Percentiles rank a stretch among this genome's conserved stretches.
Evolutionary conservation across 805 yeast genomes (phyloP).

Genomic region (Saturnispora sanitii): DNA sequence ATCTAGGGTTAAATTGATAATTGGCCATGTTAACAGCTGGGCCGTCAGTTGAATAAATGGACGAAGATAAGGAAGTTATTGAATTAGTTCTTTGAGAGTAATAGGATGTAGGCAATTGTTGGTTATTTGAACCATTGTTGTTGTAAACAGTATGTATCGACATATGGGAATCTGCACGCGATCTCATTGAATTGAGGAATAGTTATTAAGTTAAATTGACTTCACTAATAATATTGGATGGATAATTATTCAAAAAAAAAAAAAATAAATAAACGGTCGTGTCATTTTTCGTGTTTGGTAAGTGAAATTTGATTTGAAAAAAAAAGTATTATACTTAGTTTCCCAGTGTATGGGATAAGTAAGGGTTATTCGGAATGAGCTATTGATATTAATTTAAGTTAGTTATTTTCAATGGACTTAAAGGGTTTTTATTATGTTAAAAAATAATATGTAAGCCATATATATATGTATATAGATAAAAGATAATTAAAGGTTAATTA

Average conservation of each 20-base stretch:
- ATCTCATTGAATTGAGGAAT: constrained; percentile 1
- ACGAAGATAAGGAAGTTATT: constrained; percentile 17
- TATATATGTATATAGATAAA: no score
- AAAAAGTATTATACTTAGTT: no score
- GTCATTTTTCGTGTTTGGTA: no score
- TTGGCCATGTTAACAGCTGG: constrained; percentile 14
- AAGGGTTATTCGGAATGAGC: no score
- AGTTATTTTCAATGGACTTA: no score
- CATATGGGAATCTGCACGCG: constrained; percentile 11
- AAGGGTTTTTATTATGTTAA: no score
- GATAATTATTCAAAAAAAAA: no score
- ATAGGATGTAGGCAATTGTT: background rate
- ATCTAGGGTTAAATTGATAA: constrained; percentile 28
- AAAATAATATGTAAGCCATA: no score
- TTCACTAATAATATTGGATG: no score
- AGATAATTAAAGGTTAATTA: no score
- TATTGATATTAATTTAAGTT: no score
- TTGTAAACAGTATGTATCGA: constrained; percentile 8
- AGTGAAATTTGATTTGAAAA: background rate
- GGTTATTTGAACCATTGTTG: background rate
- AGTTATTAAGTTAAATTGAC: background rate
- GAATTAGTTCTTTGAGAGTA: constrained; percentile 12
- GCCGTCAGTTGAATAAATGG: constrained; percentile 12
- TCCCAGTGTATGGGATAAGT: background rate
- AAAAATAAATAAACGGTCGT: no score